phyloP scores from a whole-genome alignment of 768 basidiomycete genomes.

The Dendrothele bispora region DNA sequence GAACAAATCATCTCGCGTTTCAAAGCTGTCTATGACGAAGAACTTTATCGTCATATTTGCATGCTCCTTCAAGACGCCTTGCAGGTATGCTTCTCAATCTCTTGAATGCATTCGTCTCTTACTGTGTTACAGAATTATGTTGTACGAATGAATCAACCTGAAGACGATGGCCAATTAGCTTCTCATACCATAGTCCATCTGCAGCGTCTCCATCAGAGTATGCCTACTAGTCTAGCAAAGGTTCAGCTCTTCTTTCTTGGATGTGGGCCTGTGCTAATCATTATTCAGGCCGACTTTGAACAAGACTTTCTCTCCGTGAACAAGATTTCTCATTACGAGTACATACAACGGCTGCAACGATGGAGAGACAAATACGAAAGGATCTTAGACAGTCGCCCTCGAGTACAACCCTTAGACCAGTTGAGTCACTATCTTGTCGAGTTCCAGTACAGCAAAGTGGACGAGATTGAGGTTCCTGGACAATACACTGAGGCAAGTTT shows the following conservation, averaged over 20 bases:
- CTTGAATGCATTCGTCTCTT: neutral
- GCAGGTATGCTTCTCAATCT: conserved; percentile 47
- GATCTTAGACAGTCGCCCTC: conserved; percentile 78
- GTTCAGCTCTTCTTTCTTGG: conserved; percentile 35
- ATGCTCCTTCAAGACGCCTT: conserved; percentile 88
- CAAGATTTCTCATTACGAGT: conserved; percentile 81
- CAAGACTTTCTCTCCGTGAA: conserved; percentile 84
- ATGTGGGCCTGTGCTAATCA: conserved; percentile 5
- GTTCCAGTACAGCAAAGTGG: conserved; percentile 96
- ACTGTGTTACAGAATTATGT: conserved; percentile 56
- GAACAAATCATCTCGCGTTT: conserved; percentile 91
- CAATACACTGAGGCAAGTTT: conserved; percentile 92
- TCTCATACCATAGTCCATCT: conserved; percentile 56
- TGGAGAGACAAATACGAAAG: conserved; percentile 94
- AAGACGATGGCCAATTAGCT: conserved; percentile 67
- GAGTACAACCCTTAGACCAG: conserved; percentile 80
- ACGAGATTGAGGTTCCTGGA: conserved; percentile 98
- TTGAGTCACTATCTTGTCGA: conserved; percentile 93
- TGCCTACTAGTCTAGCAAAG: conserved; percentile 51
- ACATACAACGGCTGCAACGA: conserved; percentile 83
- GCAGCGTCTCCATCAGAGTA: conserved; percentile 57
- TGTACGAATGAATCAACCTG: conserved; percentile 58
- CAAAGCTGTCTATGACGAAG: conserved; percentile 88
- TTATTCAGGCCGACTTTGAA: conserved; percentile 77
- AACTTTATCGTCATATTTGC: conserved; percentile 87